Percentiles rank a stretch among this genome's conserved stretches.
Evolutionary conservation across 176 grass and related monocot genomes (phyloP).

Genomic region (Juncus inflexus): DNA sequence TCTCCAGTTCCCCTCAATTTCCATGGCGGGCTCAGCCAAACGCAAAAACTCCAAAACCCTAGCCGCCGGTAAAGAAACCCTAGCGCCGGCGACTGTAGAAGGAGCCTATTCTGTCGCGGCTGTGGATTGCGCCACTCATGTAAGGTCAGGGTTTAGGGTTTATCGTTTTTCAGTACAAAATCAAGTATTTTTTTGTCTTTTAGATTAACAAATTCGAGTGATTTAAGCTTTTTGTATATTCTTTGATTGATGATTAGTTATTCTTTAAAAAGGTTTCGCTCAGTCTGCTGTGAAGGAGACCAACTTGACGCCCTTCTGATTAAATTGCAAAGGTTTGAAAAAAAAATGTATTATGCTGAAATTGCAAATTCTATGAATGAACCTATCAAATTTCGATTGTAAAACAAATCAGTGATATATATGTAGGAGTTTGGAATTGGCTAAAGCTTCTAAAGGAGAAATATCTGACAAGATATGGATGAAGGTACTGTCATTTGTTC

Average conservation of each 20-base stretch:
- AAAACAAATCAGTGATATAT: slow-evolving; percentile 2
- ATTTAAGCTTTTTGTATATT: too few relatives aligned
- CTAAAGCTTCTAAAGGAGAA: slow-evolving; percentile 55
- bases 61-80: too few relatives aligned
- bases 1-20: too few relatives aligned
- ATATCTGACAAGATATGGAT: slow-evolving; percentile 88
- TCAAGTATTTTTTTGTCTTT: too few relatives aligned
- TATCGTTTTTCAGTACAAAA: too few relatives aligned
- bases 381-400: slow-evolving; percentile 1
- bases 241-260: not conserved
- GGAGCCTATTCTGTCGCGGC: too few relatives aligned
- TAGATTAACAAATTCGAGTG: too few relatives aligned
- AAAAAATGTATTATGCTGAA: not conserved
- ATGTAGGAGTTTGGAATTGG: slow-evolving; percentile 60
- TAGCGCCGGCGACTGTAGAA: too few relatives aligned
- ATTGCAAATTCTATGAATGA: not conserved
- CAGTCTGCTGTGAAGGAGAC: slow-evolving; percentile 50
- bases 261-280: slow-evolving; percentile 20
- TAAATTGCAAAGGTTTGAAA: slow-evolving; percentile 40
- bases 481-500: slow-evolving; percentile 39
- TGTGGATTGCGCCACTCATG: too few relatives aligned
- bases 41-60: too few relatives aligned
- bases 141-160: too few relatives aligned
- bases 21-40: too few relatives aligned
- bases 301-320: slow-evolving; percentile 49